Percentiles rank a stretch among this genome's conserved stretches.
Evolutionary conservation across 2,329 filamentous ascomycete genomes (phyloP).

Genomic region (Penicillium corylophilum): DNA sequence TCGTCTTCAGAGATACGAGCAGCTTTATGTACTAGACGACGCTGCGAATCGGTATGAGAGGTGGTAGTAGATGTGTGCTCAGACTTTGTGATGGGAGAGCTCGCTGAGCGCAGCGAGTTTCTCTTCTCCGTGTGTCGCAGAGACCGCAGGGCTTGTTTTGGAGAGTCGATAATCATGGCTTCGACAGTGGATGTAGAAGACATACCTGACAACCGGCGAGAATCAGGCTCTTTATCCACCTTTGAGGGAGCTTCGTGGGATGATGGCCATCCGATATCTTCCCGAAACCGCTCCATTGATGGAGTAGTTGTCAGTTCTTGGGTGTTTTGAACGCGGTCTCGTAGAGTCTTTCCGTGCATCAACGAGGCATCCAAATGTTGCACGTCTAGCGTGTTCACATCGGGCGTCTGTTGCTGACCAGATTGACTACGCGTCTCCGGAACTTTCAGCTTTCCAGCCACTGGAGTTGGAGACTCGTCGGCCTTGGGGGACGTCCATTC

Average conservation of each 20-base stretch:
- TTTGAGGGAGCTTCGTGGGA: slow-evolving; percentile 31
- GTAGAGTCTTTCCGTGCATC: slow-evolving; percentile 32
- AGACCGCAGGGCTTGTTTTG: slow-evolving; percentile 45
- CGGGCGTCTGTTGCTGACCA: background rate
- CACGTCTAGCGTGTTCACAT: slow-evolving; percentile 12
- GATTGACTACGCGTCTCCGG: slow-evolving; percentile 2
- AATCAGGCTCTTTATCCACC: slow-evolving; percentile 26
- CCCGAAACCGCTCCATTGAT: slow-evolving; percentile 50
- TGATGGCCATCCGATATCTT: slow-evolving; percentile 52
- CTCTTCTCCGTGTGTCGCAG: slow-evolving; percentile 57
- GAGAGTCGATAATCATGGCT: slow-evolving; percentile 55
- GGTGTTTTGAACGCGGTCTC: slow-evolving; percentile 32
- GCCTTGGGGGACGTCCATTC: slow-evolving; percentile 47
- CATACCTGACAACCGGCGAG: slow-evolving; percentile 48
- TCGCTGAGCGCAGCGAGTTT: slow-evolving; percentile 50
- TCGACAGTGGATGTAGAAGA: slow-evolving; percentile 57
- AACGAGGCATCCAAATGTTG: slow-evolving; percentile 22
- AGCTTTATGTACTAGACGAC: slow-evolving; percentile 52
- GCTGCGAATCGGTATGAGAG: slow-evolving; percentile 46
- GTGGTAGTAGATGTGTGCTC: slow-evolving; percentile 46
- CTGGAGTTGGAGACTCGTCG: slow-evolving; percentile 17
- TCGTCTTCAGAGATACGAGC: slow-evolving; percentile 51
- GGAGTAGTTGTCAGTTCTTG: slow-evolving; percentile 29
- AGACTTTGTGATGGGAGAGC: slow-evolving; percentile 45
- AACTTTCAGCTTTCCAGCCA: slow-evolving; percentile 10